Evolutionary conservation across 164 flowering plant genomes (phyloP), one percentile per base, ranked within the genome.

Genomic region (Houttuynia cordata): DNA sequence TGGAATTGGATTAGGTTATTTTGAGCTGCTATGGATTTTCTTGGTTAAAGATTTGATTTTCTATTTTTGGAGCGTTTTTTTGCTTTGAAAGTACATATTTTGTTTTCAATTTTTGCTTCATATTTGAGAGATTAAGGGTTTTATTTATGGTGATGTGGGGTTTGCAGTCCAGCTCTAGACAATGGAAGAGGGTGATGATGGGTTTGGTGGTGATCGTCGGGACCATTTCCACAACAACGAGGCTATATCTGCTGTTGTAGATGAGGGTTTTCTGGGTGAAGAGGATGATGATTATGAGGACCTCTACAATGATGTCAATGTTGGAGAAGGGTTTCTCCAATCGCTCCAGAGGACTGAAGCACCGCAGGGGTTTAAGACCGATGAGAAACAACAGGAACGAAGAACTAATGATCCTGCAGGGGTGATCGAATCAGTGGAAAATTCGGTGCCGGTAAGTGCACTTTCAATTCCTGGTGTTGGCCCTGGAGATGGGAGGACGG

Each of bases 281-380:
- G 65, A 62, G 17, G 86, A 55, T 81, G 95, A 87, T 54, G 95
- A 87, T 52, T 91, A 83, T 59, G 96, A 88, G 56, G 97, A 91
- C 75, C 85, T 91, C 15, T 91, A 88, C 68, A 91, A 88, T 37
- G 94, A 91, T 65, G 96, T 88, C 57, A 91, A 88, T 57, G 88
- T 88, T 18, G 91, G 96, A 0, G 93, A 91, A 65, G 84, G 86
- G 20, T 86, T 91, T 62, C 76, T 75, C 21, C 89, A 86, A 62
- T 64, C 85, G 14, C 37, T 86, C 49, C 61, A 74, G 17, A 81
- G 77, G 71, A 78, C 69, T 22, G 91, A 87, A 50, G 81, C 75
- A 7, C 10, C 17, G 17, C 58, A 56, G 18, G 53, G 24, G 10
- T n/a, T 40, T 23, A 42, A 59, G 13, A 49, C 1, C 10, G 59